phyloP scores from a whole-genome alignment of 768 basidiomycete species.

The Tulasnella calospora region DNA sequence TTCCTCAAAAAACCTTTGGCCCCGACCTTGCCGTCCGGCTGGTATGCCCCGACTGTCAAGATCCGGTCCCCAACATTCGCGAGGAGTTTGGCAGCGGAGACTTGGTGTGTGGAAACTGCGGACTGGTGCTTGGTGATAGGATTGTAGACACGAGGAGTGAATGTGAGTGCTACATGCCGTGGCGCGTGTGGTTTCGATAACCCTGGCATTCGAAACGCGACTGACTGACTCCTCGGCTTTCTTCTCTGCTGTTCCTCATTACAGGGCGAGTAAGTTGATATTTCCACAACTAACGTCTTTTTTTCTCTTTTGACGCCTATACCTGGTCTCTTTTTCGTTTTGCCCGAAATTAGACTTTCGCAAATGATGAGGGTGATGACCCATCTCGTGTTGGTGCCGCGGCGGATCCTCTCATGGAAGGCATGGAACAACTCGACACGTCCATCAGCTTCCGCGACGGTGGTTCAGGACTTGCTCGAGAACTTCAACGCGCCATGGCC shows the following conservation, averaged over 20 bases:
- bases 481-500: conserved; percentile 87
- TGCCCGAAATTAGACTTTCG: conserved; percentile 70
- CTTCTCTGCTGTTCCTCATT: neutral
- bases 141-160: conserved; percentile 97
- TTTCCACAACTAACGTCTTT: conserved; percentile 30
- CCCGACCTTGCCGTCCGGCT: conserved; percentile 83
- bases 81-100: conserved; percentile 98
- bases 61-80: conserved; percentile 87
- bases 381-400: conserved; percentile 99
- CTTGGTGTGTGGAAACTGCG: conserved; percentile 90
- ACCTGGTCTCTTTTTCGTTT: conserved; percentile 3
- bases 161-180: conserved; percentile 55
- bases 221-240: conserved; percentile 15
- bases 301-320: conserved; percentile 12
- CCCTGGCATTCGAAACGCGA: neutral
- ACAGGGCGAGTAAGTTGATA: conserved; percentile 32
- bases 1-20: conserved; percentile 51
- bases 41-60: conserved; percentile 93
- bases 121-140: conserved; percentile 90
- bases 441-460: conserved; percentile 94
- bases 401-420: conserved; percentile 87
- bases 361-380: conserved; percentile 98
- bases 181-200: neutral
- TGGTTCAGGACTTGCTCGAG: conserved; percentile 84
- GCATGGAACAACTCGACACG: conserved; percentile 90